Base-by-base conservation (phyloP, 176 grass and related monocot genomes). In the Musa troglodytarum region DNA sequence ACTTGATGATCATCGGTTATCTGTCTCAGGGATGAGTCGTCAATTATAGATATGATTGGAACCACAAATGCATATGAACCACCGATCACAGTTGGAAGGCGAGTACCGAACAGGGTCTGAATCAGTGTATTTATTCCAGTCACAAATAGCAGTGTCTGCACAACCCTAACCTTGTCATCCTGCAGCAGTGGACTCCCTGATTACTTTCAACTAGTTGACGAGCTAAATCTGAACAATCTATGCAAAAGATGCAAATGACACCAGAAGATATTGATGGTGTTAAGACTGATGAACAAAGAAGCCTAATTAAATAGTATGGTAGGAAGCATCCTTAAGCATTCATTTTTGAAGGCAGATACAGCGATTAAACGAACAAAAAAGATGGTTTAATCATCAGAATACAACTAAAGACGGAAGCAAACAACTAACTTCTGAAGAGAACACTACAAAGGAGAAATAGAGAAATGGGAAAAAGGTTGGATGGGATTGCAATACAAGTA, bases 111-210 rank as follows among this genome's bases (percentile, higher is more conserved):
- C 15, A 99, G 83, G 29, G 96, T 86, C 81, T 99, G 96, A 59
- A 99, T 80, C 78, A 99, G 80, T 66, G 96, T 94, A 81, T 99
- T 95, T 74, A 99, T 89, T 74, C 96, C 96, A 58, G 86, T 95
- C 58, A 99, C 86, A 84, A 99, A 99, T n/a, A 99, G 84, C 76
- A 99, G 66, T 81, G 96, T 94, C 68, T 99, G 91, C 49, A 99
- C 84, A 73, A 99, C 96, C 77, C 96, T 85, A 55, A 89, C 91
- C 76, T 88, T 99, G 78, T 99, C 91, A 28, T 86, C 96, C 96
- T 99, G 84, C 76, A 82, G 20, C 1, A 51, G 11, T 70, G 15
- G 29, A 50, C 21, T 50, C 3, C 10, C 49, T 29, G 1, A n/a
- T 16, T 61, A 61, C 4, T 3, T 6, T 34, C 23, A 10, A 50